phyloP scores from a whole-genome alignment of 2,329 filamentous ascomycete genomes.

The Claviceps sp. region DNA sequence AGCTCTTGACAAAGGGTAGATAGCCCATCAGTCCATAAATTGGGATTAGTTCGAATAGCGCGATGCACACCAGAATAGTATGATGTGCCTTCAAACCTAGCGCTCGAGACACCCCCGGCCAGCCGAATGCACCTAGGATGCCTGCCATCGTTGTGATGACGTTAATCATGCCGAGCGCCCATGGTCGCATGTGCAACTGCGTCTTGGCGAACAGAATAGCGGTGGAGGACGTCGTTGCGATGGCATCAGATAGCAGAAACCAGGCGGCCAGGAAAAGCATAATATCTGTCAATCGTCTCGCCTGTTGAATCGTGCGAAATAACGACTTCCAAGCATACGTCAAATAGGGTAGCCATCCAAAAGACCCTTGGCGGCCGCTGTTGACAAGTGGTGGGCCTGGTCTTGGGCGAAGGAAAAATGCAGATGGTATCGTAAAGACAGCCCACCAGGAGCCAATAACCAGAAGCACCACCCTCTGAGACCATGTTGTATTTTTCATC shows the following conservation, averaged over 20 bases:
- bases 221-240: conserved; percentile 88
- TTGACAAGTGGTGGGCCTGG: conserved; percentile 68
- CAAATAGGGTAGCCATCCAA: conserved; percentile 55
- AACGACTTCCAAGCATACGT: conserved; percentile 77
- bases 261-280: conserved; percentile 73
- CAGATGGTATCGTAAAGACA: conserved; percentile 75
- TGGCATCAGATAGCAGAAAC: conserved; percentile 89
- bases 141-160: conserved; percentile 79
- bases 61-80: conserved; percentile 85
- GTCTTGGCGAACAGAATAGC: conserved; percentile 95
- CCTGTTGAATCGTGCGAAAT: conserved; percentile 64
- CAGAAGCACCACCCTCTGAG: conserved; percentile 75
- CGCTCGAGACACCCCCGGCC: conserved; percentile 63
- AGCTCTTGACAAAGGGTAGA: conserved; percentile 60
- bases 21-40: conserved; percentile 84
- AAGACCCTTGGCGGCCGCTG: conserved; percentile 21
- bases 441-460: conserved; percentile 89
- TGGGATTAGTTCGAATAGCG: conserved; percentile 82
- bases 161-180: conserved; percentile 81
- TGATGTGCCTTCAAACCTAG: conserved; percentile 64
- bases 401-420: conserved; percentile 73
- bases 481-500: conserved; percentile 68
- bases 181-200: conserved; percentile 75
- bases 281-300: conserved; percentile 59
- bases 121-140: conserved; percentile 78